Percentiles rank a stretch among this genome's conserved stretches.
These are phyloP conservation scores for Pestalotiopsis fici DNA, from an alignment of 2,329 filamentous ascomycete genomes.

Conservation along the genomic window DNA sequence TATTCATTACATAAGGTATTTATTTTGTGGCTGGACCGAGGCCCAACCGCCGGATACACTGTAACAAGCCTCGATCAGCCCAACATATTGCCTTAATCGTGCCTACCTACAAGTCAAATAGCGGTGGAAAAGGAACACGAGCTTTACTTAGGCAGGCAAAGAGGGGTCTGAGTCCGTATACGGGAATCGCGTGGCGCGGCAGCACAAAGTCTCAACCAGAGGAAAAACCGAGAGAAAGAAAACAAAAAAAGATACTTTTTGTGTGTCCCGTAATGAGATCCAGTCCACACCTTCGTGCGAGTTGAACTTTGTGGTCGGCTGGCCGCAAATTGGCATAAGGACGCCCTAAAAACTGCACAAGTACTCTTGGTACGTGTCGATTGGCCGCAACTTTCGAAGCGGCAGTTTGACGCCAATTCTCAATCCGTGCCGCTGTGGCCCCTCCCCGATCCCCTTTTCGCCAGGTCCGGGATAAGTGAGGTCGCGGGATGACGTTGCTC, in stretches of 20 bases:
- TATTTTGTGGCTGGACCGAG: no score
- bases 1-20: no score
- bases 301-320: not conserved
- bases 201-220: not conserved
- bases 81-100: not conserved
- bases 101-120: not conserved
- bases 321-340: not conserved
- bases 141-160: not conserved
- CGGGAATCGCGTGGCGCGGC: not conserved
- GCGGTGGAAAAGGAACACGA: not conserved
- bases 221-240: not conserved
- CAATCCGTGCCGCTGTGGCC: slow-evolving; percentile 1
- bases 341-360: not conserved
- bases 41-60: no score
- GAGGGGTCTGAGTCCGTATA: not conserved
- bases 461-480: not conserved
- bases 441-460: slow-evolving; percentile 8
- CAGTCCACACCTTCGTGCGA: not conserved
- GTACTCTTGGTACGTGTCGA: not conserved
- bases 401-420: slow-evolving; percentile 2
- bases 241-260: not conserved
- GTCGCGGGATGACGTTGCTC: slow-evolving; percentile 12
- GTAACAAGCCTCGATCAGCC: not conserved
- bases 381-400: not conserved
- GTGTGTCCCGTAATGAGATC: not conserved